Conservation (phyloP, 495 filamentous ascomycete genomes). For the Monascus purpureus region DNA sequence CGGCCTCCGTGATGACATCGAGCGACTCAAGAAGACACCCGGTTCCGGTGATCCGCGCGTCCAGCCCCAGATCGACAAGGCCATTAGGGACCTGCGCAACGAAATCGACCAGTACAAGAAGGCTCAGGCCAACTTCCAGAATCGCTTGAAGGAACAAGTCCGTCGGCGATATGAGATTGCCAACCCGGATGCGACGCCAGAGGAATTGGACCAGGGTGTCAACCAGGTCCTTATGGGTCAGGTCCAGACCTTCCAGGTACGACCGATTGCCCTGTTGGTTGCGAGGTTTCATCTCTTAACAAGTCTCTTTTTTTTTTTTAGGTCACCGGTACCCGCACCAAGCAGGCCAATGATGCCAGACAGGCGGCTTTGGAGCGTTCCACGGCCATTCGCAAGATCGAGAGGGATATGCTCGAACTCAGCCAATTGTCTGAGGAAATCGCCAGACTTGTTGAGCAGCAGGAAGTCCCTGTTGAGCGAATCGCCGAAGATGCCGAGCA, state of each 20-base stretch:
- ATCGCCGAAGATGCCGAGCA: constrained; percentile 77
- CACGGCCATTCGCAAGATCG: constrained; percentile 80
- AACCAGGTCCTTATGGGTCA: constrained; percentile 51
- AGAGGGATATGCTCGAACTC: constrained; percentile 73
- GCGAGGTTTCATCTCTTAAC: no score
- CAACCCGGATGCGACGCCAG: constrained; percentile 66
- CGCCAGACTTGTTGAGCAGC: constrained; percentile 66
- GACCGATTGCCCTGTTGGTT: no score
- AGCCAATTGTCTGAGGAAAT: constrained; percentile 74
- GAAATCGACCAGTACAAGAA: constrained; percentile 70
- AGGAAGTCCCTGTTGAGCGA: constrained; percentile 58
- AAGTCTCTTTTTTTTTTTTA: constrained; percentile 16
- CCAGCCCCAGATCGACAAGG: constrained; percentile 59
- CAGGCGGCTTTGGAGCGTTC: constrained; percentile 71
- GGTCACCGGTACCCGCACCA: constrained; percentile 54
- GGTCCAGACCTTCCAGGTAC: constrained; percentile 59
- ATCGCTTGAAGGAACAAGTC: constrained; percentile 66
- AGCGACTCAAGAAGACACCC: constrained; percentile 64
- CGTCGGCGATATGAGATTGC: constrained; percentile 84
- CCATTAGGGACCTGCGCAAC: constrained; percentile 62
- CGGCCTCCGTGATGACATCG: constrained; percentile 57
- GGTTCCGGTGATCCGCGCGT: constrained; percentile 57
- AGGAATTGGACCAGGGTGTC: constrained; percentile 63
- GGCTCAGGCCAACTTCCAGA: constrained; percentile 60
- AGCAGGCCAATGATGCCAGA: constrained; percentile 64